Conservation (phyloP, 73 alveolate genomes). For the Tetrahymena malaccensis region DNA sequence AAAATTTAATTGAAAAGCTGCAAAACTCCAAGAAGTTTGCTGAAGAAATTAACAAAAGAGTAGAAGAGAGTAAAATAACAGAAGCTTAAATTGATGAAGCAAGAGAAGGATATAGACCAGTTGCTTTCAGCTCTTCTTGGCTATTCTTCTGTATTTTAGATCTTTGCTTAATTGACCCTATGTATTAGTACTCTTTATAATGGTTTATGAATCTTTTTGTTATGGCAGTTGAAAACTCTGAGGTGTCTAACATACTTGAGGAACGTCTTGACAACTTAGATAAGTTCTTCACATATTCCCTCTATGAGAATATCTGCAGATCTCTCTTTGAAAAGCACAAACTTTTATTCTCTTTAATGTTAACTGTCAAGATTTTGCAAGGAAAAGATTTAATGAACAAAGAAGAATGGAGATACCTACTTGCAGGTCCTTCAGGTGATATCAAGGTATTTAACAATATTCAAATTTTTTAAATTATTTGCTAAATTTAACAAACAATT, state of each 20-base stretch:
- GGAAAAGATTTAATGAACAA: conserved; percentile 36
- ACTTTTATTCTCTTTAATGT: conserved; percentile 81
- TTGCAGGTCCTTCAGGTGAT: conserved; percentile 95
- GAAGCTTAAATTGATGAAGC: conserved; percentile 39
- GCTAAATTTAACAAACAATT: too few species aligned
- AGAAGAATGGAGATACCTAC: conserved; percentile 59
- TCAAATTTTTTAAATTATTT: too few species aligned
- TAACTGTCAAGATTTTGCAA: conserved; percentile 70
- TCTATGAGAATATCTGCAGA: conserved; percentile 80
- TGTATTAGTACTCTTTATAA: conserved; percentile 73
- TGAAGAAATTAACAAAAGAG: conserved; percentile 47
- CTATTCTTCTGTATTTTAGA: conserved; percentile 73
- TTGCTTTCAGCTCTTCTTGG: conserved; percentile 65
- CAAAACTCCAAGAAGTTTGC: conserved; percentile 59
- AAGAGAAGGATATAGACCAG: conserved; percentile 62
- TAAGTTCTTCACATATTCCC: conserved; percentile 46
- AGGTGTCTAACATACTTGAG: conserved; percentile 18
- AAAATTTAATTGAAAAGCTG: conserved; percentile 53
- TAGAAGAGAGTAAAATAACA: conserved; percentile 45
- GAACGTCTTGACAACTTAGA: conserved; percentile 60
- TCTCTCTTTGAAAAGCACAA: conserved; percentile 94
- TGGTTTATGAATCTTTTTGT: conserved; percentile 67
- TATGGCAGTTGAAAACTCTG: conserved; percentile 30
- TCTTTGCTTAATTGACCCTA: conserved; percentile 63
- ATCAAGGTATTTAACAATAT: conserved; percentile 42